These are phyloP conservation scores for Coccomyxa sp. DNA, from an alignment of 139 green algal genomes.

Conservation along the genomic window DNA sequence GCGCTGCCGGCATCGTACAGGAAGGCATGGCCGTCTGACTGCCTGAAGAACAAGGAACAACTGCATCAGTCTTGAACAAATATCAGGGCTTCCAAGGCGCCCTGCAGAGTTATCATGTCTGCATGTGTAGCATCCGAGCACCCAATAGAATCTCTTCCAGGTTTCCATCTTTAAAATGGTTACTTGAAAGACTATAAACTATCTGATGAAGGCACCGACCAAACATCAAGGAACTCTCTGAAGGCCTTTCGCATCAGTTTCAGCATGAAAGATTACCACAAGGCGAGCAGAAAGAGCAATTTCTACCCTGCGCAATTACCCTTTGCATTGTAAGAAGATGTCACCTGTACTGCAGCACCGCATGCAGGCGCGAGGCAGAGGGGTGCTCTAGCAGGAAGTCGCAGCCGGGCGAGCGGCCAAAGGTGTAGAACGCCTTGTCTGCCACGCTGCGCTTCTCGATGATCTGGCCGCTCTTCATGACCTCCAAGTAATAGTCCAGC, in stretches of 20 bases:
- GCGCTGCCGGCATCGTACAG: constrained; percentile 80
- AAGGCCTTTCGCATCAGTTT: neutral
- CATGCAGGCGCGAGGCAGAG: constrained; percentile 56
- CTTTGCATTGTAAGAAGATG: neutral
- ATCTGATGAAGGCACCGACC: too few species aligned
- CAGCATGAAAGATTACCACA: neutral
- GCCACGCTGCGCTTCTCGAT: constrained; percentile 32
- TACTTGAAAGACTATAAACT: too few species aligned
- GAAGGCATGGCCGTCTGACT: constrained; percentile 49
- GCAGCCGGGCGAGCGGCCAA: constrained; percentile 47
- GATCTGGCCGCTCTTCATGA: constrained; percentile 62
- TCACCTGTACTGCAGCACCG: constrained; percentile 64
- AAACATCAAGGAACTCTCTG: too few species aligned
- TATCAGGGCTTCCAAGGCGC: too few species aligned
- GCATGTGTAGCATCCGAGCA: too few species aligned
- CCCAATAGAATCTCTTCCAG: too few species aligned
- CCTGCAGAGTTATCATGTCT: too few species aligned
- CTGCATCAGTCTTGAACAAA: too few species aligned
- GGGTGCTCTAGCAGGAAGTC: constrained; percentile 68
- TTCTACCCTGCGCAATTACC: neutral
- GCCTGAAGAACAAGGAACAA: neutral
- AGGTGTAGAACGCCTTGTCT: constrained; percentile 43
- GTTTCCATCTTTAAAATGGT: too few species aligned
- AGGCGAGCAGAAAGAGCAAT: neutral
- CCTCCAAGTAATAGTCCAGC: constrained; percentile 56